Percentiles rank a stretch among this genome's conserved stretches.
These are phyloP conservation scores for Thalassiosira hispida DNA, from an alignment of 352 stramenopile species.

Conservation along the genomic window DNA sequence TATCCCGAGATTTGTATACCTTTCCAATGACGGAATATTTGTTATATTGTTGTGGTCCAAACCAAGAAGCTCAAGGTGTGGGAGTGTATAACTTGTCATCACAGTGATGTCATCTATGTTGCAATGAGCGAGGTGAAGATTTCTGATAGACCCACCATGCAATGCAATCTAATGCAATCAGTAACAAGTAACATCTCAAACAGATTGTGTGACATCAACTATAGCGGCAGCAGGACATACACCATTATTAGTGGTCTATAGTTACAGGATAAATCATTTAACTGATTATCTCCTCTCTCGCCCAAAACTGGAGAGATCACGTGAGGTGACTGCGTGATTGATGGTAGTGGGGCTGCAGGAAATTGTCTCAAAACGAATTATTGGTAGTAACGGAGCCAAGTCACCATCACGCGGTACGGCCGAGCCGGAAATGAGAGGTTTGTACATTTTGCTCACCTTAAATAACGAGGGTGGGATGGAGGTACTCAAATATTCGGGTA, in stretches of 20 bases:
- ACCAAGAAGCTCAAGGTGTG: neutral
- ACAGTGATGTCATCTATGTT: conserved; percentile 1
- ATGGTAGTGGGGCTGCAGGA: too few relatives aligned
- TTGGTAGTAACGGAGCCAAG: conserved; percentile 62
- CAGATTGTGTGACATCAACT: too few relatives aligned
- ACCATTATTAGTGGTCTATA: too few relatives aligned
- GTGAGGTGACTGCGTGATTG: too few relatives aligned
- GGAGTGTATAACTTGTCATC: neutral
- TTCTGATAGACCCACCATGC: conserved; percentile 5
- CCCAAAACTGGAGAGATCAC: too few relatives aligned
- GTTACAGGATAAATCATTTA: too few relatives aligned
- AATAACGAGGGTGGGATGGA: conserved; percentile 86
- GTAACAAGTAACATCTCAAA: too few relatives aligned
- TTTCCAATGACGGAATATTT: conserved; percentile 2
- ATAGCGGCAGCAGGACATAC: too few relatives aligned
- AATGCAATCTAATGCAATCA: too few relatives aligned
- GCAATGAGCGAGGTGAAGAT: neutral
- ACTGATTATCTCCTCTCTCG: too few relatives aligned
- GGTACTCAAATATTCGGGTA: conserved; percentile 82
- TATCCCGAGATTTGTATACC: neutral
- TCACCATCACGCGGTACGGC: conserved; percentile 58
- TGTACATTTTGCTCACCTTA: conserved; percentile 85
- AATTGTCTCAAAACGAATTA: conserved; percentile 59
- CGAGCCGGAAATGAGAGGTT: conserved; percentile 82
- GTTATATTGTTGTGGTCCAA: conserved; percentile 1